Conservation (phyloP, 441 rosid genomes). For the Omphalea diandra region DNA sequence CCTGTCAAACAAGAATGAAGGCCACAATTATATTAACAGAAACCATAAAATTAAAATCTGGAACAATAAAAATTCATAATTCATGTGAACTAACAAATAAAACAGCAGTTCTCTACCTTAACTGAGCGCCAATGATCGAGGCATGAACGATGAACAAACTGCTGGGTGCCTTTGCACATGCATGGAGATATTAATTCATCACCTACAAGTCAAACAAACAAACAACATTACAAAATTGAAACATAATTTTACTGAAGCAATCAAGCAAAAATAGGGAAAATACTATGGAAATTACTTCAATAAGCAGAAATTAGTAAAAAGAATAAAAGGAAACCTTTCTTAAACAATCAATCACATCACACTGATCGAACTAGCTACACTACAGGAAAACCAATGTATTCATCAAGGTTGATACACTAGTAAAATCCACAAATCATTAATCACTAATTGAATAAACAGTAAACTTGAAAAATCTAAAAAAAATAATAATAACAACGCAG, state of each 20-base stretch:
- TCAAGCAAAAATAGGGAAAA: neutral
- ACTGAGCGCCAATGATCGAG: slow-evolving; percentile 98
- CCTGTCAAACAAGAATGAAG: slow-evolving; percentile 34
- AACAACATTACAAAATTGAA: slow-evolving; percentile 10
- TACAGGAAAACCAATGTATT: no score
- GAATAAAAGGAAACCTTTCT: neutral
- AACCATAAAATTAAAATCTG: neutral
- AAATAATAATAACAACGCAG: neutral
- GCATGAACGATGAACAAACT: slow-evolving; percentile 92
- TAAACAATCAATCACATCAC: no score
- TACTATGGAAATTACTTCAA: neutral
- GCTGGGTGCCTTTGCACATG: slow-evolving; percentile 99
- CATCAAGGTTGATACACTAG: neutral
- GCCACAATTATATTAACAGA: neutral
- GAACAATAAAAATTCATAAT: neutral
- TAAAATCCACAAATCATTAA: neutral
- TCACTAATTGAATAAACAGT: no score
- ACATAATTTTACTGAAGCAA: neutral
- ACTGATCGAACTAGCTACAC: neutral
- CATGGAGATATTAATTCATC: slow-evolving; percentile 98
- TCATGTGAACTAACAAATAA: neutral
- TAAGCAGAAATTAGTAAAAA: neutral
- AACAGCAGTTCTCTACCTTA: slow-evolving; percentile 48
- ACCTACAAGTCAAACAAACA: slow-evolving; percentile 36
- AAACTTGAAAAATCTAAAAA: neutral